Evolutionary conservation across 2,329 filamentous ascomycete species (phyloP).

Genomic region (Exophiala aquamarina): DNA sequence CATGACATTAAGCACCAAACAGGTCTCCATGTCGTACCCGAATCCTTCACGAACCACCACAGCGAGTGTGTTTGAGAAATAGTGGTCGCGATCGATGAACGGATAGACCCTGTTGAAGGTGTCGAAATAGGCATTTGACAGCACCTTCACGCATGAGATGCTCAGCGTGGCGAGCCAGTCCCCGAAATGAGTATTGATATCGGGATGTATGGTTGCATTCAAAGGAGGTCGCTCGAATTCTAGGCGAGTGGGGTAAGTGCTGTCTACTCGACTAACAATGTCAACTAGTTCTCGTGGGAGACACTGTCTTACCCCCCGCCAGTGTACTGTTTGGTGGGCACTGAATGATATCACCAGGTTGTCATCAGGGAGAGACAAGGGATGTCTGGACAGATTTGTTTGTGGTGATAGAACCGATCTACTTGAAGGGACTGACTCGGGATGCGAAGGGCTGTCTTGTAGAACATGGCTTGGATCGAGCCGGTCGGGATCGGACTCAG

Average conservation of each 20-base stretch:
- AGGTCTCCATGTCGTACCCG: conserved; percentile 52
- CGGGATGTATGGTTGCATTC: conserved; percentile 30
- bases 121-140: conserved; percentile 56
- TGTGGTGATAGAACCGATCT: conserved; percentile 32
- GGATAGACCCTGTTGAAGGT: conserved; percentile 56
- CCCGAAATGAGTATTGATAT: neutral
- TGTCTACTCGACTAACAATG: conserved; percentile 40
- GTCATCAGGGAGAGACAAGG: neutral
- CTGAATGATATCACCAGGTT: conserved; percentile 43
- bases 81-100: conserved; percentile 53
- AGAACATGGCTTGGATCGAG: conserved; percentile 16
- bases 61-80: conserved; percentile 49
- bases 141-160: conserved; percentile 49
- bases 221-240: conserved; percentile 49
- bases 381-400: conserved; percentile 37
- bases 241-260: conserved; percentile 51
- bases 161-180: conserved; percentile 50
- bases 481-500: conserved; percentile 13
- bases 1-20: conserved; percentile 51
- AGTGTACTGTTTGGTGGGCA: conserved; percentile 51
- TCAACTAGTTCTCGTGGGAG: conserved; percentile 44
- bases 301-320: conserved; percentile 48
- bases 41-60: conserved; percentile 23
- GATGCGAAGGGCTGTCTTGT: conserved; percentile 29
- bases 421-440: conserved; percentile 34